These are phyloP conservation scores for Beauveria rudraprayagi DNA, from an alignment of 2,329 filamentous ascomycete species.

Conservation along the genomic window DNA sequence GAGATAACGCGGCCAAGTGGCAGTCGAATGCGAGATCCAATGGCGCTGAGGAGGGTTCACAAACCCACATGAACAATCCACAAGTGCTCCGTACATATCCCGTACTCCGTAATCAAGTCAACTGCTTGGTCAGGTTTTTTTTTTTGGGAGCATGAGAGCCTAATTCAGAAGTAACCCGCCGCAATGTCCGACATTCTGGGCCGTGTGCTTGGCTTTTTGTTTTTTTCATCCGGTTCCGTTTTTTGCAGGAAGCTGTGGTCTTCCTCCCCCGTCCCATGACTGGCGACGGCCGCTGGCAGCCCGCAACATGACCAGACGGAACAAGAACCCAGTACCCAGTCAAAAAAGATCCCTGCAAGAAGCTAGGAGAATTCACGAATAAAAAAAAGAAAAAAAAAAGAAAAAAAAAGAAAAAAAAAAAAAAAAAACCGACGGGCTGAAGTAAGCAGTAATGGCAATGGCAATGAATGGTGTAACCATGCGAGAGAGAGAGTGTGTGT, in stretches of 20 bases:
- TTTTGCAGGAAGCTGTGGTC: neutral
- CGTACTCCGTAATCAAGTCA: too few relatives aligned
- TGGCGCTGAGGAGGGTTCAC: neutral
- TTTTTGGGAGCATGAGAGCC: neutral
- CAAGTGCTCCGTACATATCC: neutral
- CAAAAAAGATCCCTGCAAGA: constrained; percentile 4
- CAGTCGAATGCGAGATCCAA: constrained; percentile 8
- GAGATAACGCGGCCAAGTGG: constrained; percentile 5
- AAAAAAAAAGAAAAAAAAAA: constrained; percentile 3
- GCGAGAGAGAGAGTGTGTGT: neutral
- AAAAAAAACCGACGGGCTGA: constrained; percentile 1
- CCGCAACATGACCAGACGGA: constrained; percentile 7
- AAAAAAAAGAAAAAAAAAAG: constrained; percentile 1
- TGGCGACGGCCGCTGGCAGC: constrained; percentile 5
- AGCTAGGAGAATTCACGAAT: constrained; percentile 6
- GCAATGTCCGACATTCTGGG: constrained; percentile 10
- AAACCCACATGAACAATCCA: constrained; percentile 1
- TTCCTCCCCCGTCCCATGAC: constrained; percentile 3
- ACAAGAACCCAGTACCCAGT: neutral
- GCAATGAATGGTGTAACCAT: constrained; percentile 3
- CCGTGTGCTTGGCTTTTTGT: neutral
- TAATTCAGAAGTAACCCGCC: constrained; percentile 4
- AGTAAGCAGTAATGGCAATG: neutral
- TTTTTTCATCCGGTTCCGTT: neutral
- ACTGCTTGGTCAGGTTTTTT: neutral